A percentile compares a stretch with the other conserved stretches of the same genome.
phyloP scores from a whole-genome alignment of 257 asterid species.

The Capsicum baccatum region DNA sequence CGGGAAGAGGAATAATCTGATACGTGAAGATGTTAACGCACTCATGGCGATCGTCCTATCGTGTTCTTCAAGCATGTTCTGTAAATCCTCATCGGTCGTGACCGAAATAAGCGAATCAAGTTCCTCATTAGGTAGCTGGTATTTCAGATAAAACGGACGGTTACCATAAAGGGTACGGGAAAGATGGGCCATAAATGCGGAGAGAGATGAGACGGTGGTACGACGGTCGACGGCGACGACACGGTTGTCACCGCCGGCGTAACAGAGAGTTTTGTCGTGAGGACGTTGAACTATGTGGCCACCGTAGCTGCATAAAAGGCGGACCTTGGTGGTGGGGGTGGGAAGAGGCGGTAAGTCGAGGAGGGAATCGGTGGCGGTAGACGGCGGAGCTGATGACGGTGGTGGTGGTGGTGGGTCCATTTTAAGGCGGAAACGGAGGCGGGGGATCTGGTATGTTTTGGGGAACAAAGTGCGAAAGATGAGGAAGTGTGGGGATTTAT shows the following conservation, averaged over 20 bases:
- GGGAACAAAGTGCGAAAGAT: neutral
- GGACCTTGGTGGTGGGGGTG: conserved; percentile 55
- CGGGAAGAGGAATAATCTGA: conserved; percentile 76
- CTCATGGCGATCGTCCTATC: conserved; percentile 42
- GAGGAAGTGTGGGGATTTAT: conserved; percentile 22
- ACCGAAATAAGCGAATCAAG: conserved; percentile 81
- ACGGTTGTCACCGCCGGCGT: conserved; percentile 87
- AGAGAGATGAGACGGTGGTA: conserved; percentile 54
- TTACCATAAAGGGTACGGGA: conserved; percentile 57
- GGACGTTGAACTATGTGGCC: conserved; percentile 91
- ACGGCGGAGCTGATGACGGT: conserved; percentile 44
- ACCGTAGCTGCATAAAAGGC: conserved; percentile 93
- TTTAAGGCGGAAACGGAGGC: conserved; percentile 20
- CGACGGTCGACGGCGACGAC: conserved; percentile 84
- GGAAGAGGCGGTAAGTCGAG: conserved; percentile 38
- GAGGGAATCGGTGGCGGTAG: conserved; percentile 35
- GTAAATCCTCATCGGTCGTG: conserved; percentile 77
- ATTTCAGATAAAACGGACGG: conserved; percentile 75
- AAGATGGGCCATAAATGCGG: conserved; percentile 57
- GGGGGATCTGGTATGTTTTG: conserved; percentile 23
- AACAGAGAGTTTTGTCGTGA: conserved; percentile 66
- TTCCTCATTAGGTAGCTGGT: conserved; percentile 82
- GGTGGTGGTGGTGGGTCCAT: conserved; percentile 52
- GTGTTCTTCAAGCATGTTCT: conserved; percentile 85
- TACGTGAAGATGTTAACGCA: conserved; percentile 49